These are phyloP conservation scores for Fusarium oligoseptatum DNA, from an alignment of 2,329 filamentous ascomycete species.

Conservation along the genomic window DNA sequence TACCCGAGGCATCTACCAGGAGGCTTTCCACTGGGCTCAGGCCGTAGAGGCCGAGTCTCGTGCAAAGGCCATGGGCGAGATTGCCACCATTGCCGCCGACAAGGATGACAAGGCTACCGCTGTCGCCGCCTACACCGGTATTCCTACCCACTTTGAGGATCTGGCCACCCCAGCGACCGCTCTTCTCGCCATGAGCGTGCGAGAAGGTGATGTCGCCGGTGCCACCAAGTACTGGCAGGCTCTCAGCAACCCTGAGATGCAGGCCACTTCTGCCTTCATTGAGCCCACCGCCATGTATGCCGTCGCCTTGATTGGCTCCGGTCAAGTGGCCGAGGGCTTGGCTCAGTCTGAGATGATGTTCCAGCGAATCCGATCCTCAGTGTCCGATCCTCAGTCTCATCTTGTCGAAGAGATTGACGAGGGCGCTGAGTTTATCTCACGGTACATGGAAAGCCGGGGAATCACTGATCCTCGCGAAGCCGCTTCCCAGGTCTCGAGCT, in stretches of 20 bases:
- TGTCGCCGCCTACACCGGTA: slow-evolving; percentile 72
- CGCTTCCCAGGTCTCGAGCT: slow-evolving; percentile 60
- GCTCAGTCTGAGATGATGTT: slow-evolving; percentile 88
- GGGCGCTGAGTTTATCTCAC: slow-evolving; percentile 76
- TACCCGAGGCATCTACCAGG: slow-evolving; percentile 75
- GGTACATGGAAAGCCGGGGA: slow-evolving; percentile 69
- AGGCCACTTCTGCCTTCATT: slow-evolving; percentile 75
- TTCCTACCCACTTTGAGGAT: slow-evolving; percentile 65
- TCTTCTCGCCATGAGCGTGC: slow-evolving; percentile 87
- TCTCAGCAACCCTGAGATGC: slow-evolving; percentile 72
- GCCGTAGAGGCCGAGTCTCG: slow-evolving; percentile 71
- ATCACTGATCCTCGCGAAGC: slow-evolving; percentile 68
- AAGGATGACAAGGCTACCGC: slow-evolving; percentile 78
- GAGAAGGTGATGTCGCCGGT: slow-evolving; percentile 81
- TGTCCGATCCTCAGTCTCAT: slow-evolving; percentile 64
- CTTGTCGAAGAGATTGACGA: slow-evolving; percentile 87
- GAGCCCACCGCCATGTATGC: slow-evolving; percentile 93
- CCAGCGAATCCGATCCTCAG: slow-evolving; percentile 78
- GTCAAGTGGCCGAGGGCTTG: slow-evolving; percentile 85
- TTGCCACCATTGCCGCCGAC: slow-evolving; percentile 86
- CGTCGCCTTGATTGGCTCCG: slow-evolving; percentile 87
- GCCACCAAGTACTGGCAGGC: slow-evolving; percentile 86
- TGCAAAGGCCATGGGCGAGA: slow-evolving; percentile 74
- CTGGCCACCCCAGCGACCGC: slow-evolving; percentile 77
- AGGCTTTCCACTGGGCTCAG: slow-evolving; percentile 81